Percentiles rank a stretch among this genome's conserved stretches.
phyloP scores from a whole-genome alignment of 2,329 filamentous ascomycete genomes.

The Claviceps quebecensis region DNA sequence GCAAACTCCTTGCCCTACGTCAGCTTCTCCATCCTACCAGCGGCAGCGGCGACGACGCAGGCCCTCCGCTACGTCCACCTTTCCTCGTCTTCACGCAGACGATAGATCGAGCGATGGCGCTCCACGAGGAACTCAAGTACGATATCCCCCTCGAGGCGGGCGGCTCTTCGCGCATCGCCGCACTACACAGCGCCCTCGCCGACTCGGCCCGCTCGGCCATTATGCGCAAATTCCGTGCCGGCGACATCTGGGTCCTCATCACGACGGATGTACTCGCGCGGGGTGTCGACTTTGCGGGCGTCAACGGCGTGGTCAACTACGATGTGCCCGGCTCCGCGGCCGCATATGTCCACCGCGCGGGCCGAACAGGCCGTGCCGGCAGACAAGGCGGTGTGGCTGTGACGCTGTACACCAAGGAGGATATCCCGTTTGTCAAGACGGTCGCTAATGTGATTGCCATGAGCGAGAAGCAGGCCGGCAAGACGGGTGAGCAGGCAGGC shows the following conservation, averaged over 20 bases:
- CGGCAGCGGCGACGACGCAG: slow-evolving; percentile 29
- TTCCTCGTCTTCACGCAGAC: slow-evolving; percentile 96
- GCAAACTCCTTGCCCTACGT: slow-evolving; percentile 81
- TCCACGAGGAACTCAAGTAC: slow-evolving; percentile 83
- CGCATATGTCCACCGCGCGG: slow-evolving; percentile 84
- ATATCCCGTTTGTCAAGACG: slow-evolving; percentile 75
- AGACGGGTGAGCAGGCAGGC: slow-evolving; percentile 36
- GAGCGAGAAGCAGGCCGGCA: slow-evolving; percentile 58
- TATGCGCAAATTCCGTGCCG: slow-evolving; percentile 80
- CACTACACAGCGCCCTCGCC: slow-evolving; percentile 76
- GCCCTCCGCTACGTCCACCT: slow-evolving; percentile 59
- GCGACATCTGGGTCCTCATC: slow-evolving; percentile 92
- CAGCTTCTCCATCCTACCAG: slow-evolving; percentile 72
- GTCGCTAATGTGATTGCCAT: slow-evolving; percentile 85
- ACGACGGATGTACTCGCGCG: slow-evolving; percentile 88
- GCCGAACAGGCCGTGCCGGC: slow-evolving; percentile 78
- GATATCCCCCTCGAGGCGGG: slow-evolving; percentile 85
- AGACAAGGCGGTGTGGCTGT: slow-evolving; percentile 78
- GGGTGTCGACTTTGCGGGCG: slow-evolving; percentile 85
- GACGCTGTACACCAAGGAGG: slow-evolving; percentile 91
- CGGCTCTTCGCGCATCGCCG: slow-evolving; percentile 70
- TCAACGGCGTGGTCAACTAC: slow-evolving; percentile 96
- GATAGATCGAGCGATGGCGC: slow-evolving; percentile 74
- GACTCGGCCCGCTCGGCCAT: slow-evolving; percentile 62
- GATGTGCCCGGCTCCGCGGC: slow-evolving; percentile 88